These are phyloP conservation scores for Quercus lobata DNA, from an alignment of 331 rosid species.

Conservation along the genomic window DNA sequence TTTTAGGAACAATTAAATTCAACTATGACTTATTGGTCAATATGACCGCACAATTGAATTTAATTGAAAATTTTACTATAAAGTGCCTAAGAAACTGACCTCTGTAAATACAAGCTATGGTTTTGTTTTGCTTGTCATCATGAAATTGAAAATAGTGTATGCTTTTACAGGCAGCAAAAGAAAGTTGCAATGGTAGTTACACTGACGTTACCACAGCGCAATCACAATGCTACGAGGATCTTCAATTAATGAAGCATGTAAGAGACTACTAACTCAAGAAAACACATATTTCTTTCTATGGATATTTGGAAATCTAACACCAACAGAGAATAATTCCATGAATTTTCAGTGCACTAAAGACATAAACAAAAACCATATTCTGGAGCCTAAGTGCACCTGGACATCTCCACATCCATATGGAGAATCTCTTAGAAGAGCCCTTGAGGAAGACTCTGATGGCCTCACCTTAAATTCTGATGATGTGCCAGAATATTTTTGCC, in stretches of 20 bases:
- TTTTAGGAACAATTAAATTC: too few species aligned
- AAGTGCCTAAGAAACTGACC: too few species aligned
- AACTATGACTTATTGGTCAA: too few species aligned
- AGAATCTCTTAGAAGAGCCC: constrained; percentile 12
- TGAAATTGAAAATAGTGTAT: background rate
- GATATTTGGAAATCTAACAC: background rate
- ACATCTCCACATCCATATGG: constrained; percentile 11
- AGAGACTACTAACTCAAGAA: background rate
- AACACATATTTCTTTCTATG: background rate
- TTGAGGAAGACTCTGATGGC: background rate
- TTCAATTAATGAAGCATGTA: background rate
- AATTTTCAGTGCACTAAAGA: constrained; percentile 8
- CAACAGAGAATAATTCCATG: background rate
- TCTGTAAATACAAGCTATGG: background rate
- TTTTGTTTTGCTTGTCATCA: background rate
- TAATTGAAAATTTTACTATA: too few species aligned
- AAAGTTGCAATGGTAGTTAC: constrained; percentile 10
- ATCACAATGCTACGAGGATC: constrained; percentile 15
- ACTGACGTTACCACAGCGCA: background rate
- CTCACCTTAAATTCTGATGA: background rate
- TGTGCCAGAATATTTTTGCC: constrained; percentile 2
- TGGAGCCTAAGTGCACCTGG: constrained; percentile 25
- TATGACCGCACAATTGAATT: too few species aligned
- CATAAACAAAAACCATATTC: constrained; percentile 10
- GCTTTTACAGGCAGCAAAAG: constrained; percentile 23